Base-by-base conservation (phyloP, 768 basidiomycete genomes). In the Lactarius quietus region DNA sequence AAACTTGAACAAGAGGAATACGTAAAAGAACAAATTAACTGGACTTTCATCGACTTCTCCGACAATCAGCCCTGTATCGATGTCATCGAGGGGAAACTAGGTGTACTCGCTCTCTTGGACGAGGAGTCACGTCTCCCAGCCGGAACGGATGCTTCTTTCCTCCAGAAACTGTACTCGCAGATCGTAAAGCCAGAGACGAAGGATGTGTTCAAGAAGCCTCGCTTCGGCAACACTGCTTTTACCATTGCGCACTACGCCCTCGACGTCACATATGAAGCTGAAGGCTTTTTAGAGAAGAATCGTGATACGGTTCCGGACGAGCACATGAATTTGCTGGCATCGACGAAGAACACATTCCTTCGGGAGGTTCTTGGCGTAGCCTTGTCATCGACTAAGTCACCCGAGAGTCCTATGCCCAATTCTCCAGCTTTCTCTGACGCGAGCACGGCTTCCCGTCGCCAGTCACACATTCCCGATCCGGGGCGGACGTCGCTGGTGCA, bases 1-100 rank as follows among this genome's bases (percentile, higher is more conserved):
- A 95, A 98, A 81, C 86, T 99, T 48, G 97, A 99, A 74, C 97
- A 99, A 80, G 97, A 98, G 75, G 97, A 99, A 78, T 99, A 99
- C 73, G 87, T 98, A 59, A 93, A 96, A 69, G 97, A 99, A 74
- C 83, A 97, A 76, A 99, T 99, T 74, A 94, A 97, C 75, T 99
- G 97, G 97, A 98, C 92, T 10, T 98, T 98, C 78, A 99, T 99
- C 75, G 96, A 98, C 72, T 99, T 97, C 76, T 93, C 93, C 12
- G 97, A 99, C 77, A 99, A 99, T 73, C 97, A 98, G 73, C 94
- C 94, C 51, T 98, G 96, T 76, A 99, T 99, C 77, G 92, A 99
- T 74, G 89, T 97, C 68, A 98, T 99, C 72, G 97, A 98, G 79
- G 93, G 96, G 68, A 98, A 89, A 75, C 86, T 99, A 63, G 97